phyloP scores from a whole-genome alignment of 2,329 filamentous ascomycete genomes.

The Aspergillus transmontanensis region DNA sequence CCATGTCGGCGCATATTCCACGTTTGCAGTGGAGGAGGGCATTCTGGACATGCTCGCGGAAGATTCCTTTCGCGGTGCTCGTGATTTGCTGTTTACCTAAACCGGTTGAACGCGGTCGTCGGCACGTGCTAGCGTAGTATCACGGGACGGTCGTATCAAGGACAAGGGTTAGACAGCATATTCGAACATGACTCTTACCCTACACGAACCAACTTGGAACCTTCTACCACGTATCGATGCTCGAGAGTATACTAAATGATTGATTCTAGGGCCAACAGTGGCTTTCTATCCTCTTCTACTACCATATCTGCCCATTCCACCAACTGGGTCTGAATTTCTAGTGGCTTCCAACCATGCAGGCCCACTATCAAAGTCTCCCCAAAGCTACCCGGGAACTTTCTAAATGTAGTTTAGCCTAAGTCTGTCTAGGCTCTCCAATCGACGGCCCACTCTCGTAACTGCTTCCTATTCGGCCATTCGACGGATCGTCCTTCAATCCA shows the following conservation, averaged over 20 bases:
- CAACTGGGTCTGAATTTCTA: background rate
- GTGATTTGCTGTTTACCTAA: background rate
- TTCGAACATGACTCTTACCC: background rate
- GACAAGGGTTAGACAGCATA: background rate
- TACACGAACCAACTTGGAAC: background rate
- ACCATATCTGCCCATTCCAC: background rate
- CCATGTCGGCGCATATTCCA: background rate
- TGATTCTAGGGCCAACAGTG: background rate
- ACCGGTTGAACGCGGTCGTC: background rate
- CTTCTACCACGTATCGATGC: background rate
- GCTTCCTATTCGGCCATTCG: constrained; percentile 9
- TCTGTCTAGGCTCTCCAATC: constrained; percentile 1
- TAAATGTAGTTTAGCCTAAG: background rate
- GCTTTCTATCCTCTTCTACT: constrained; percentile 3
- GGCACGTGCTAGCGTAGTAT: background rate
- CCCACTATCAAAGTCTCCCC: constrained; percentile 2
- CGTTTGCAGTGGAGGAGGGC: background rate
- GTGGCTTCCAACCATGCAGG: background rate
- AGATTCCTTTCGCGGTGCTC: background rate
- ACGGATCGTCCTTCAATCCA: constrained; percentile 9
- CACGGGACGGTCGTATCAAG: background rate
- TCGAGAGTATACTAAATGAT: background rate
- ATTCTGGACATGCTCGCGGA: background rate
- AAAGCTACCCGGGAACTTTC: background rate
- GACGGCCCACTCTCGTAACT: constrained; percentile 10